Evolutionary conservation across 495 filamentous ascomycete genomes (phyloP), one percentile per base, ranked within the genome.

Genomic region (Melanomma pulvis-pyrius): DNA sequence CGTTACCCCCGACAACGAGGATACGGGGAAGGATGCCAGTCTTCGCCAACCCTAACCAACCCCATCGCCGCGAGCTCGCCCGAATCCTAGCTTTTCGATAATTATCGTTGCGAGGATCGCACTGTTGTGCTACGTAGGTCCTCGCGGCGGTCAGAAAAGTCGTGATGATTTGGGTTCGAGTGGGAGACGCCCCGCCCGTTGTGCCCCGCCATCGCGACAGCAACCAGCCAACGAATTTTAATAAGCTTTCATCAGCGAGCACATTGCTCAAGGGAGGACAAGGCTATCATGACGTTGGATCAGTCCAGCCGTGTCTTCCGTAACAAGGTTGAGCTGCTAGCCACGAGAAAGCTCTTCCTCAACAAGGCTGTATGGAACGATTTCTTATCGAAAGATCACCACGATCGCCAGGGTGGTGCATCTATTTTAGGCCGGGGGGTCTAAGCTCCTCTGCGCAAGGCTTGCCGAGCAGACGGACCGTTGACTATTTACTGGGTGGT

Each of bases 31-130:
- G 17, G 29, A 9, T 56, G 36, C 21, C 50, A 56, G 22, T 49
- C 49, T 29, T 49, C 51, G 21, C 59, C 32, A 36, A 29, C 46
- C 19, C 29, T 32, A 24, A 28, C 21, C 41, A 21, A 53, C 60
- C 13, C 25, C 52, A 2, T 11, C 24, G 17, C 28, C 30, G 34
- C 34, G 34, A 22, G 34, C 48, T 49, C 39, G 39, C 51, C 32
- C 25, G n/a, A 15, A 65, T 29, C 61, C 61, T 34, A 19, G 63
- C 46, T 53, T 59, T 60, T 60, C 57, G 63, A 67, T 67, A 67
- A 60, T 7, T 17, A 2, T 15, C n/a, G 39, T 44, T 44, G 39
- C 30, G 46, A 8, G 17, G 44, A 65, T 59, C 44, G 53, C 22
- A 22, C 34, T 26, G 44, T 36, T 24, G 29, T 13, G 46, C 6